These are phyloP conservation scores for Scheffersomyces titani DNA, from an alignment of 1,139 yeast genomes.

Conservation along the genomic window DNA sequence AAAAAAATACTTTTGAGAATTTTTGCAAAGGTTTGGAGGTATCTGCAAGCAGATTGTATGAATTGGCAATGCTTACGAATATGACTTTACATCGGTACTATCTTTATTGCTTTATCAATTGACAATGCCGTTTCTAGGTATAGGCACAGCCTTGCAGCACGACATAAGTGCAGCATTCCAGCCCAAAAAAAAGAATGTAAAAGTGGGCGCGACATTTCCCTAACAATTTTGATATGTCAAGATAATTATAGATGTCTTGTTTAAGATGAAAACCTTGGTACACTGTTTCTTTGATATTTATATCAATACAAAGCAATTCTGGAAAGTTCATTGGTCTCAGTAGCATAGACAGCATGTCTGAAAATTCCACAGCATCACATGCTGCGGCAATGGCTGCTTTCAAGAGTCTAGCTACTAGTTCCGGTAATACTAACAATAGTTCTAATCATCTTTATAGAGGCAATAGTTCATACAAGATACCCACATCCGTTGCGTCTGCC, in stretches of 20 bases:
- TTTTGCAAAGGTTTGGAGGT: neutral
- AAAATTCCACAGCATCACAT: constrained; percentile 13
- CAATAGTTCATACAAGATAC: neutral
- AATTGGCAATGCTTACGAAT: too few relatives aligned
- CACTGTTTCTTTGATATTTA: neutral
- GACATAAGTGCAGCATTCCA: neutral
- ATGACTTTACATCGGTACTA: too few relatives aligned
- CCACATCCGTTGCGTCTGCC: neutral
- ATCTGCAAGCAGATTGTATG: neutral
- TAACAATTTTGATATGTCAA: neutral
- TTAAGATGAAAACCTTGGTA: neutral
- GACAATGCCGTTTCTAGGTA: too few relatives aligned
- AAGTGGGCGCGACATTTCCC: neutral
- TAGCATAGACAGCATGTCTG: neutral
- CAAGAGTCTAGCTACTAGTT: constrained; percentile 9
- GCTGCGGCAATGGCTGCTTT: constrained; percentile 25
- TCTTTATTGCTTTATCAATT: too few relatives aligned
- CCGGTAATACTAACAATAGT: neutral
- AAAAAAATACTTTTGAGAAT: too few relatives aligned
- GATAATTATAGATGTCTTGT: neutral
- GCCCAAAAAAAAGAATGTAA: neutral
- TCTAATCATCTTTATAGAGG: neutral
- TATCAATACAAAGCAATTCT: neutral
- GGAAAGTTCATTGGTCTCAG: neutral
- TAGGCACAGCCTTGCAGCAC: neutral